Evolutionary conservation across 495 filamentous ascomycete genomes (phyloP), one percentile per base, ranked within the genome.

Genomic region (Tuber umbilicatum): DNA sequence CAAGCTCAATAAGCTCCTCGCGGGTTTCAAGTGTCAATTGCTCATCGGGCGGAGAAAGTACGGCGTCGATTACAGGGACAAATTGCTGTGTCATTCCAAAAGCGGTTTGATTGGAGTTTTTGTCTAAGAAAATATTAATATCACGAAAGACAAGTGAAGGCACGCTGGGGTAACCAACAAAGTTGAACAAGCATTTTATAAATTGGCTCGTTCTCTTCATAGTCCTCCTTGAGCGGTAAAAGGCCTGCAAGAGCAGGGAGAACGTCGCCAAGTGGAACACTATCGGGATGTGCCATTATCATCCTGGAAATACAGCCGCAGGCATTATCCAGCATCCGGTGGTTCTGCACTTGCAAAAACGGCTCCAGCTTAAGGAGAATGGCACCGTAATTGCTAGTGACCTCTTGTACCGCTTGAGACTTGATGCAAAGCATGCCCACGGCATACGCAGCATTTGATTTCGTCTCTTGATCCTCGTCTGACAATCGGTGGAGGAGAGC

Each of bases 401-500:
- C 89, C 73, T 90, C 88, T 43, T 87, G 86, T 68, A 88, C 88
- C 71, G 93, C 89, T 40, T 89, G 89, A 40, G 93, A 94, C 84
- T 93, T 89, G 81, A 90, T 87, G 78, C 93, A 87, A 38, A 99
- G 87, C 80, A 97, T 88, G 35, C 95, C 95, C 68, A 91, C 87
- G 60, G 92, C 95, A 81, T 94, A 99, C 7, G 93, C 94, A 50
- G 95, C 92, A 83, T 98, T 98, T 76, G 93, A 97, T 84, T 92
- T 94, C 72, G 93, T 95, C 85, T 97, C 94, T 35, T 89, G 87
- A 81, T 99, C 94, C 81, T 97, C 91, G 78, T 99, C 95, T 1
- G 88, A 88, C 9, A 99, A 88, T 75, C 94, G 91, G 84, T 97
- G 94, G 64, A 97, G 83, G 27, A 97, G 88, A 7, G 95, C 86